A percentile compares a stretch with the other conserved stretches of the same genome.
Conservation (phyloP, 164 flowering plant species). For the Saururus chinensis region DNA sequence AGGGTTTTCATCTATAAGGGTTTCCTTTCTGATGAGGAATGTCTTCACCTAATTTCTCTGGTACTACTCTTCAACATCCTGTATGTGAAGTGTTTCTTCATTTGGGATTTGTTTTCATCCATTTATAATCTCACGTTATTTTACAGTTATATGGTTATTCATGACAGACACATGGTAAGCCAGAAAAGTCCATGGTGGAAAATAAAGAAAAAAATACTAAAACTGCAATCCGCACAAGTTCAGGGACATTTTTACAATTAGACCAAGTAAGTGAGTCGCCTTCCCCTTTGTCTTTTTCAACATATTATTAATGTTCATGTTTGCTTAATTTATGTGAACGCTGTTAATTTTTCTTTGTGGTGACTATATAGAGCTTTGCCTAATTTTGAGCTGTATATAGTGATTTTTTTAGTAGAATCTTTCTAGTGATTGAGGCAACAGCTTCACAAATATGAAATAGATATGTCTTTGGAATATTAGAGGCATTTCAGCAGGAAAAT, state of each 20-base stretch:
- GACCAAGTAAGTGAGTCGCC: conserved; percentile 15
- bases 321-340: too few species aligned
- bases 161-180: conserved; percentile 15
- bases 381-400: too few species aligned
- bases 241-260: conserved; percentile 10
- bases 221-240: conserved; percentile 6
- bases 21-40: conserved; percentile 68
- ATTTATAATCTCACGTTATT: conserved; percentile 1
- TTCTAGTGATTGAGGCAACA: too few species aligned
- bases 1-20: conserved; percentile 72
- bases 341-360: not conserved
- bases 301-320: not conserved
- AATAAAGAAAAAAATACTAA: conserved; percentile 3
- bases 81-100: not conserved
- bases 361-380: too few species aligned
- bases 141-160: conserved; percentile 1
- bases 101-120: conserved; percentile 11
- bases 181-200: conserved; percentile 5
- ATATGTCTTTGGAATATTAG: too few species aligned
- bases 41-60: conserved; percentile 62
- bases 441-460: too few species aligned
- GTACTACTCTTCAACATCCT: conserved; percentile 25
- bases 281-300: not conserved
- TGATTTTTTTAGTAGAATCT: too few species aligned
- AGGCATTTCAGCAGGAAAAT: not conserved